Percentiles rank a stretch among this genome's conserved stretches.
Conservation (phyloP, 1,284 basidiomycete species). For the Melampsora larici-populina region DNA sequence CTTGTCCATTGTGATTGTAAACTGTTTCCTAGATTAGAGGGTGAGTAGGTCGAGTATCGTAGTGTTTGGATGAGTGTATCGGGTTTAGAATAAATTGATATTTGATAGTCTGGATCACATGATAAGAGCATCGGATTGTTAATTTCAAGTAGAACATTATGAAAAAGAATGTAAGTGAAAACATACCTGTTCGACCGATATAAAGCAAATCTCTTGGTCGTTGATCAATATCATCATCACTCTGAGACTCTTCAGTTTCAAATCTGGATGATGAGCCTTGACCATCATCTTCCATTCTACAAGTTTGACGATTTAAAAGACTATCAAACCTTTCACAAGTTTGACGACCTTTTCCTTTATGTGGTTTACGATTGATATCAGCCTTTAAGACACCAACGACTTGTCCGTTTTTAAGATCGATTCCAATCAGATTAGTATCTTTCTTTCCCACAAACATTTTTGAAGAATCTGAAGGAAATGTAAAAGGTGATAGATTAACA, state of each 20-base stretch:
- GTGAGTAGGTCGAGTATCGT: slow-evolving; percentile 69
- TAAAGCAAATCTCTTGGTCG: slow-evolving; percentile 60
- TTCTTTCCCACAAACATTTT: slow-evolving; percentile 79
- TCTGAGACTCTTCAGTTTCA: slow-evolving; percentile 56
- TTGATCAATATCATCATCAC: slow-evolving; percentile 46
- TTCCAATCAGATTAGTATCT: slow-evolving; percentile 71
- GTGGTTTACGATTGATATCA: slow-evolving; percentile 53
- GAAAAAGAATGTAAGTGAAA: not conserved
- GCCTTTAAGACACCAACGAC: slow-evolving; percentile 71
- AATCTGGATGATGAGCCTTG: slow-evolving; percentile 53
- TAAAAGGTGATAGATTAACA: slow-evolving; percentile 80
- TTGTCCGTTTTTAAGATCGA: slow-evolving; percentile 76
- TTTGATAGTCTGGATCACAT: slow-evolving; percentile 51
- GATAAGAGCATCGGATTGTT: not conserved
- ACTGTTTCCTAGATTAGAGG: slow-evolving; percentile 29
- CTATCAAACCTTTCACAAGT: not conserved
- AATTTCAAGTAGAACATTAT: not conserved
- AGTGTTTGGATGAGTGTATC: slow-evolving; percentile 64
- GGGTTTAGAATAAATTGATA: slow-evolving; percentile 53
- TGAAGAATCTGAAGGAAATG: slow-evolving; percentile 66
- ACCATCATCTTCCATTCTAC: slow-evolving; percentile 54
- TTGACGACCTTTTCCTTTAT: not conserved
- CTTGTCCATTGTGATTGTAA: slow-evolving; percentile 66
- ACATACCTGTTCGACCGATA: slow-evolving; percentile 74
- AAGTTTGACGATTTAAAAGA: slow-evolving; percentile 58